Evolutionary conservation across 257 asterid genomes (phyloP), one percentile per base, ranked within the genome.

Genomic region (Rubia yunnanensis): DNA sequence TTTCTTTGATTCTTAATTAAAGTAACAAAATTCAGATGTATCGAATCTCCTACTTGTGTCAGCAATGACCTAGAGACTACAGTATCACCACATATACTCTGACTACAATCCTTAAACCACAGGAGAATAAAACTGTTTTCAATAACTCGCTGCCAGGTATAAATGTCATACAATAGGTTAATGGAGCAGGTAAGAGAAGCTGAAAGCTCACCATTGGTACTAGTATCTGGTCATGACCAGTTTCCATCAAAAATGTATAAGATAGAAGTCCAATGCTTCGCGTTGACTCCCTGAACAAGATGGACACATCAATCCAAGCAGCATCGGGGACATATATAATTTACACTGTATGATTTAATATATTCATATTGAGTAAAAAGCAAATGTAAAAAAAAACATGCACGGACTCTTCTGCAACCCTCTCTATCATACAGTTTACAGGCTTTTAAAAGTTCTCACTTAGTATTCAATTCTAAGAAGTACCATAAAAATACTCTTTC

Each of bases 191-290:
- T 60, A 55, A 59, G 75, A 55, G 44, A 64, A 75, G 64, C 31
- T 27, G 15, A 69, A 73, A 74, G 58, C 95, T 85, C 83, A 89
- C 98, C 98, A 89, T 85, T 27, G 98, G 98, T 70, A 92, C 94
- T 76, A 92, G 89, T 60, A 92, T 92, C 78, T 92, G 88, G 69
- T 92, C 92, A 70, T 82, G 87, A 74, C 87, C 79, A 50, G 91
- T 77, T 82, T 77, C 87, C 79, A 72, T 83, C 80, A 92, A 83
- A 85, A 87, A 92, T 63, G 98, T 82, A 73, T 87, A 89, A 18
- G 98, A 92, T 63, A 92, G 87, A 78, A 92, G 88, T 68, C 98
- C 98, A 70, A 92, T 78, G 78, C 96, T 89, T 73, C 86, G 96
- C 69, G 94, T 89, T 83, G 69, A 63, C 77, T 73, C 84, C 89